phyloP scores from a whole-genome alignment of 768 basidiomycete genomes.

The Mycena olivaceomarginata region DNA sequence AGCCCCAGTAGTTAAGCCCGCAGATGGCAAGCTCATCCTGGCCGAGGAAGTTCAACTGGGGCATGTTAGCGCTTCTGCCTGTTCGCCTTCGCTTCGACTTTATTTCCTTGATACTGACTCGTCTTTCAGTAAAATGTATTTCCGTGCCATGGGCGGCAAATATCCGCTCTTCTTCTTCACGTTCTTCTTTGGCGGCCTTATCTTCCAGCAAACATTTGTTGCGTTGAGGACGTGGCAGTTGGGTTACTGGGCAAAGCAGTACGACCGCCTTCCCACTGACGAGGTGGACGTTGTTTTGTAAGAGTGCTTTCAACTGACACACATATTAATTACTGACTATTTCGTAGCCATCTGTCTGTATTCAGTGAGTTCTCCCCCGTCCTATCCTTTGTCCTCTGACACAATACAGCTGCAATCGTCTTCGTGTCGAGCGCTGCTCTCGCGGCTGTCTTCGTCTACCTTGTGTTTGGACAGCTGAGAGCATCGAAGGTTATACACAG shows the following conservation, averaged over 20 bases:
- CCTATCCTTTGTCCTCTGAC: background rate
- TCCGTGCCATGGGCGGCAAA: too few species aligned
- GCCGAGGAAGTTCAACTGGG: too few species aligned
- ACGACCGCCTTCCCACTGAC: conserved; percentile 25
- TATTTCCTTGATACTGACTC: too few species aligned
- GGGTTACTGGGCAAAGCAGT: background rate
- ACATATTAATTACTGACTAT: background rate
- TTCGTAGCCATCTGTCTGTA: conserved; percentile 23
- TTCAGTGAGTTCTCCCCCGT: conserved; percentile 11
- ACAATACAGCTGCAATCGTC: conserved; percentile 46
- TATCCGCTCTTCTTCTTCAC: too few species aligned
- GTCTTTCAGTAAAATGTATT: too few species aligned
- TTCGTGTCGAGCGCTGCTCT: conserved; percentile 49
- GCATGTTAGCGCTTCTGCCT: too few species aligned
- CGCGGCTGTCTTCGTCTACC: conserved; percentile 49
- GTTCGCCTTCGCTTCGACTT: too few species aligned
- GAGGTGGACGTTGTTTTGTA: conserved; percentile 38
- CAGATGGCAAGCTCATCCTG: too few species aligned
- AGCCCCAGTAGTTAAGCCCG: conserved; percentile 37
- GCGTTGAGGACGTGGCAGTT: too few species aligned
- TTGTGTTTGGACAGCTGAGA: conserved; percentile 59
- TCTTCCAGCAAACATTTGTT: too few species aligned
- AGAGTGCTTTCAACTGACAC: background rate
- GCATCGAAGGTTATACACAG: conserved; percentile 64
- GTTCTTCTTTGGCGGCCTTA: too few species aligned